Evolutionary conservation across 805 yeast genomes (phyloP), one percentile per base, ranked within the genome.

Genomic region (Wickerhamiella occidentalis): DNA sequence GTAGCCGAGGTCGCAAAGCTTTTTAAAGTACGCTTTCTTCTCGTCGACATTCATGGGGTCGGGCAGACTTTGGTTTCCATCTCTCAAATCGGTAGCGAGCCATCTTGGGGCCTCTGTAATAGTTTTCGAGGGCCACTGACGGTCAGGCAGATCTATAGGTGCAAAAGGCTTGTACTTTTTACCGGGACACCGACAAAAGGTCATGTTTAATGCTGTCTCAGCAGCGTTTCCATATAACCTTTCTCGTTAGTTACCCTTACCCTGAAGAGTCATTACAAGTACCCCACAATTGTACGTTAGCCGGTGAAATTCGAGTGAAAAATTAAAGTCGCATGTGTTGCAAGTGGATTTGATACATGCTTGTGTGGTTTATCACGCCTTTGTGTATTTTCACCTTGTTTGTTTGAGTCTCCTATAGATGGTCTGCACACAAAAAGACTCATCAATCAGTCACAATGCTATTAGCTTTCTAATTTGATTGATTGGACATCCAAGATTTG

Each of bases 1-100:
- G 67, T 80, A 83, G 0, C 94, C 94, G 37, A 82, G 65, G 23
- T 80, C 82, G 13, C 82, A 73, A 38, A 83, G 69, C 62, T 81
- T 79, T 49, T 75, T 67, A 63, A 82, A 82, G 65, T 80, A 83
- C 49, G 70, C 75, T 60, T 79, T 79, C 66, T 83, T 83, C 59
- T 83, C 88, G n/a, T 69, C 79, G 40, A 82, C 70, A n/a, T 82
- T 72, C 94, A 83, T 83, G 48, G 92, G 94, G 61, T 83, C 92
- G 0, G 92, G 90, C 56, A 83, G 72, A 5, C 88, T 79, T 67
- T 83, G 92, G 65, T 83, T 83, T 28, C 94, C 94, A 61, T 83
- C 94, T 58, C 94, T 74, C 53, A 83, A 71, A 60, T 84, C 94
- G 3, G 94, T 83, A 18, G 88, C 79, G 43, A 84, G 69, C 92